Percentiles rank a stretch among this genome's conserved stretches.
phyloP scores from a whole-genome alignment of 1,139 yeast genomes.

The Candida mesenterica region DNA sequence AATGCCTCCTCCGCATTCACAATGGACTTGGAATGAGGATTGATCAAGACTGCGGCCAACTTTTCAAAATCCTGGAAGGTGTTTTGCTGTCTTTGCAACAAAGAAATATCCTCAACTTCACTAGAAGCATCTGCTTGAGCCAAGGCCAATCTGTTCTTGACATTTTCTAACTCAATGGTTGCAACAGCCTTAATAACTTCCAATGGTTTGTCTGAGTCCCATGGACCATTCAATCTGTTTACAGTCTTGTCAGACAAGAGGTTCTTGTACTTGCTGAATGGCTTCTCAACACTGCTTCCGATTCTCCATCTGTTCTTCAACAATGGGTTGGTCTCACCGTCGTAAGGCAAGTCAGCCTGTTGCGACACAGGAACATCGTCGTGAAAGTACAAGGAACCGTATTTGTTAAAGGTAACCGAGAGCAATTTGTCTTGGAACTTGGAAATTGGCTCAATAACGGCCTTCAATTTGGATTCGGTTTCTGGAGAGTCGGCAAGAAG shows the following conservation, averaged over 20 bases:
- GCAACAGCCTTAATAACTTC: conserved; percentile 66
- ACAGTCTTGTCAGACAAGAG: conserved; percentile 45
- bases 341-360: conserved; percentile 54
- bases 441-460: conserved; percentile 61
- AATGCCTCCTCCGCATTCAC: conserved; percentile 62
- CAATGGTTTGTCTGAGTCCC: conserved; percentile 56
- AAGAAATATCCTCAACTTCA: conserved; percentile 39
- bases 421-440: conserved; percentile 56
- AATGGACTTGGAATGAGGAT: conserved; percentile 47
- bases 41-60: conserved; percentile 56
- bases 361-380: conserved; percentile 53
- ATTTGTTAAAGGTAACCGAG: conserved; percentile 59
- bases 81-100: conserved; percentile 47
- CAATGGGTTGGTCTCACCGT: conserved; percentile 56
- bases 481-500: conserved; percentile 42
- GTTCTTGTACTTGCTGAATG: conserved; percentile 67
- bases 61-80: conserved; percentile 59
- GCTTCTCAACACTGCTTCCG: conserved; percentile 84
- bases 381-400: conserved; percentile 77
- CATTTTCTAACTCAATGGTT: conserved; percentile 62
- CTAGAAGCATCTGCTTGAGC: conserved; percentile 54
- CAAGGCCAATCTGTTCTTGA: conserved; percentile 52
- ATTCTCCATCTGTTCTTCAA: conserved; percentile 77
- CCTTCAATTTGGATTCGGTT: conserved; percentile 45
- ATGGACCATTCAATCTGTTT: conserved; percentile 67